A percentile compares a stretch with the other conserved stretches of the same genome.
Conservation (phyloP, 345 rosid genomes). For the Pugionium dolabratum region DNA sequence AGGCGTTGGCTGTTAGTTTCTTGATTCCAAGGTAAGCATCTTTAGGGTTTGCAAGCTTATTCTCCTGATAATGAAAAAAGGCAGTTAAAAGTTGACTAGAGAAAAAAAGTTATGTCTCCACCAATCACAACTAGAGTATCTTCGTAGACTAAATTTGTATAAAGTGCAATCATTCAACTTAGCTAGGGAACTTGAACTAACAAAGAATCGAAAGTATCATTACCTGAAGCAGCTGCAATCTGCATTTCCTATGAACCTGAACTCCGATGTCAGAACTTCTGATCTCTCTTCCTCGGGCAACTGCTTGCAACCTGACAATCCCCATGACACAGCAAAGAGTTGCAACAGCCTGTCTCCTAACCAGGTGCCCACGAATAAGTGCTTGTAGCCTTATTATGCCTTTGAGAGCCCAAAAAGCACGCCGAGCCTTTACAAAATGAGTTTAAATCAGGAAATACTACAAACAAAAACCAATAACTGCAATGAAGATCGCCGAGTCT, state of each 20-base stretch:
- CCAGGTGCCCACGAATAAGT: constrained; percentile 90
- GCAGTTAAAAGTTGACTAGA: too few relatives aligned
- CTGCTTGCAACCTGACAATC: constrained; percentile 83
- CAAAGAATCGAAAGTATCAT: constrained; percentile 18
- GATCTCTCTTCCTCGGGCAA: constrained; percentile 61
- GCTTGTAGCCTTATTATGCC: constrained; percentile 98
- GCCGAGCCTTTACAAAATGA: constrained; percentile 71
- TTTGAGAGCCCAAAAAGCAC: constrained; percentile 91
- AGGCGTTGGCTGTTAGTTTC: constrained; percentile 58
- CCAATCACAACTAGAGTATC: background rate
- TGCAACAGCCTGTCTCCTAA: constrained; percentile 87
- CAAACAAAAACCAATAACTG: background rate
- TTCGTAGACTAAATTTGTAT: background rate
- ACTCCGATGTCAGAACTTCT: constrained; percentile 64
- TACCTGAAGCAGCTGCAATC: constrained; percentile 52
- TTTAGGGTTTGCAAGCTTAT: constrained; percentile 43
- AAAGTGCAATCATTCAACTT: background rate
- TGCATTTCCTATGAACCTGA: constrained; percentile 45
- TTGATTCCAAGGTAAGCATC: constrained; percentile 46
- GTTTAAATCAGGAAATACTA: constrained; percentile 40
- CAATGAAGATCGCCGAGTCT: constrained; percentile 20
- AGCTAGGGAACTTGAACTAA: too few relatives aligned
- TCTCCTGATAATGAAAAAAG: constrained; percentile 39
- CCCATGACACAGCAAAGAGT: constrained; percentile 79
- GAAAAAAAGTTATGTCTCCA: too few relatives aligned